Conservation (phyloP, 1,284 basidiomycete species). For the Pseudozyma pruni region DNA sequence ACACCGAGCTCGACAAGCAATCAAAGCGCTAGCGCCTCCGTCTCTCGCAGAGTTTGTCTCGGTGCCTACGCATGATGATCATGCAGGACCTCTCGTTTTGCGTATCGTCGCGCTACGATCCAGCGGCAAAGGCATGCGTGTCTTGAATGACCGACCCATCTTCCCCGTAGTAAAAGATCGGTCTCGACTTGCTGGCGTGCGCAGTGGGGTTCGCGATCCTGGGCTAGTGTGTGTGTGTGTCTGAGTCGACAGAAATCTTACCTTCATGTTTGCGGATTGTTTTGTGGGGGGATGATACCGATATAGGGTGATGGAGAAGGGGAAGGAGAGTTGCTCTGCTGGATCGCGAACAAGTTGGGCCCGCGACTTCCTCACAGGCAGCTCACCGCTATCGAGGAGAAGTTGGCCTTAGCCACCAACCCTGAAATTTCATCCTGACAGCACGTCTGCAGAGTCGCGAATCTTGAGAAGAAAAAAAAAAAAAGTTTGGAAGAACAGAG, state of each 20-base stretch:
- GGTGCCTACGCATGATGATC: too few species aligned
- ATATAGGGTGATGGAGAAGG: slow-evolving; percentile 28
- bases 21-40: too few species aligned
- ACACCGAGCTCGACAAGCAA: too few species aligned
- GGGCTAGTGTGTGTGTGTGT: not conserved
- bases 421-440: not conserved
- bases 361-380: not conserved
- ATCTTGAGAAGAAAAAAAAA: slow-evolving; percentile 11
- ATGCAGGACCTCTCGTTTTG: too few species aligned
- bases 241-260: slow-evolving; percentile 4
- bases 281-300: slow-evolving; percentile 26
- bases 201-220: not conserved
- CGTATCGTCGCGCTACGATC: too few species aligned
- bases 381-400: not conserved
- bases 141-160: too few species aligned
- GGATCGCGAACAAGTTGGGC: not conserved
- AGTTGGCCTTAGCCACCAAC: not conserved
- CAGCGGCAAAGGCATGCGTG: too few species aligned
- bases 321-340: not conserved
- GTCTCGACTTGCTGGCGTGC: too few species aligned
- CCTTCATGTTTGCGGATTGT: slow-evolving; percentile 35
- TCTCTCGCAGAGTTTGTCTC: too few species aligned
- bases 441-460: slow-evolving; percentile 5
- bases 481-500: slow-evolving; percentile 33
- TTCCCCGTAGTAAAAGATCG: too few species aligned